These are phyloP conservation scores for Neofusicoccum cordaticola DNA, from an alignment of 2,329 filamentous ascomycete genomes.

Conservation along the genomic window DNA sequence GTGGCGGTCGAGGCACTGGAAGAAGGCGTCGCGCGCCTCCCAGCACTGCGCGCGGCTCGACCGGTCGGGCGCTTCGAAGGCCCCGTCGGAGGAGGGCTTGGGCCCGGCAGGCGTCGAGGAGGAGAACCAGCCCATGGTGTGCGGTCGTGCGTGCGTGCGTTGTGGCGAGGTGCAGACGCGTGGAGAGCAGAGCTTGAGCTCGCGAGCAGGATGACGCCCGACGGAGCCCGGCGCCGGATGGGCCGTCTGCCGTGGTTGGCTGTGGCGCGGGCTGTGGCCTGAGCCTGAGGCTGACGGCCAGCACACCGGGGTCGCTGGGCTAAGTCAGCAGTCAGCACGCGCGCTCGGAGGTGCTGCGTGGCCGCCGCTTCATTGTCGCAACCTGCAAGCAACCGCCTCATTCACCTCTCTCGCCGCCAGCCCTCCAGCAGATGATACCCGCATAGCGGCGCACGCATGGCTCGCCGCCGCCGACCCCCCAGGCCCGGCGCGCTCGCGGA, in stretches of 20 bases:
- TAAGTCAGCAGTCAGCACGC: slow-evolving; percentile 1
- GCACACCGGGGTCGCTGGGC: neutral
- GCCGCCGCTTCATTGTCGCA: slow-evolving; percentile 11
- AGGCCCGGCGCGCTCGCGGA: slow-evolving; percentile 65
- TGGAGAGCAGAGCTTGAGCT: neutral
- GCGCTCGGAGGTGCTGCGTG: slow-evolving; percentile 12
- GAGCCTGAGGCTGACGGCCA: neutral
- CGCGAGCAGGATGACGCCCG: neutral
- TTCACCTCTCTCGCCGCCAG: neutral
- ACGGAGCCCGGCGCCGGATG: neutral
- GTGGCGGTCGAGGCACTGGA: slow-evolving; percentile 78
- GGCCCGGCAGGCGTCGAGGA: slow-evolving; percentile 36
- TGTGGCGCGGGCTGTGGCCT: neutral
- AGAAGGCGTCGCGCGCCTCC: slow-evolving; percentile 85
- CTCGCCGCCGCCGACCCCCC: slow-evolving; percentile 59
- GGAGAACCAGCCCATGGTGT: slow-evolving; percentile 54
- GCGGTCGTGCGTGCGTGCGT: slow-evolving; percentile 16
- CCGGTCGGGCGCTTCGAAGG: slow-evolving; percentile 78
- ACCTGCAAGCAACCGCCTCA: neutral
- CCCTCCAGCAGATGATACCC: slow-evolving; percentile 7
- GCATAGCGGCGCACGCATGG: slow-evolving; percentile 36
- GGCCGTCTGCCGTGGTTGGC: neutral
- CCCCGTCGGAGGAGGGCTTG: slow-evolving; percentile 48
- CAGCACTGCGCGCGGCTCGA: slow-evolving; percentile 81
- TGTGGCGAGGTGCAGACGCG: neutral